phyloP scores from a whole-genome alignment of 228 moss, liverwort and hornwort species.

The Sphagnum fallax region DNA sequence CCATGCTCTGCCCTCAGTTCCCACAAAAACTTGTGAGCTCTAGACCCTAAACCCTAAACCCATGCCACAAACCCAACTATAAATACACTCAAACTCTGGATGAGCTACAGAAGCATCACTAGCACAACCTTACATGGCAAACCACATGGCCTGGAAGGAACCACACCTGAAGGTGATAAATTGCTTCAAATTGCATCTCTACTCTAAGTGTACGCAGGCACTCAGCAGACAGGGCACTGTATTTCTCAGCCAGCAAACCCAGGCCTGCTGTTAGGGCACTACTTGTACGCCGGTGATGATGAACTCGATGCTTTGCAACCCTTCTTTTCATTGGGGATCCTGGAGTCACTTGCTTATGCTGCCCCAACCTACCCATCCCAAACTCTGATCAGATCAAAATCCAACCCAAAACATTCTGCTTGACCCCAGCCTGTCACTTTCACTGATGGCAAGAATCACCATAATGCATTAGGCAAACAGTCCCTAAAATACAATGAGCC shows the following conservation, averaged over 20 bases:
- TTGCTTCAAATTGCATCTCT: constrained; percentile 95
- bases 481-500: neutral
- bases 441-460: neutral
- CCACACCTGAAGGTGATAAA: constrained; percentile 86
- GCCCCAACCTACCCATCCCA: constrained; percentile 61
- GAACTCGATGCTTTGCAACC: constrained; percentile 60
- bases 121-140: too few relatives aligned
- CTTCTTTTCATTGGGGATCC: constrained; percentile 71
- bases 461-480: neutral
- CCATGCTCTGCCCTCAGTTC: constrained; percentile 39
- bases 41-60: too few relatives aligned
- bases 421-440: too few relatives aligned
- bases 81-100: too few relatives aligned
- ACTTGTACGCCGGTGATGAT: constrained; percentile 96
- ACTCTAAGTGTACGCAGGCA: constrained; percentile 94
- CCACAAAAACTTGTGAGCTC: neutral
- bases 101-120: too few relatives aligned
- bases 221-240: constrained; percentile 87
- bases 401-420: too few relatives aligned
- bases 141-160: too few relatives aligned
- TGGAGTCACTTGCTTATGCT: constrained; percentile 74
- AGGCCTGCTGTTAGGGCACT: constrained; percentile 96
- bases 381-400: constrained; percentile 1
- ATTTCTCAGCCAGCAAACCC: constrained; percentile 94
- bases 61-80: too few relatives aligned